Conservation (phyloP, 208 protist genomes). For the Trypanosoma lewisi region DNA sequence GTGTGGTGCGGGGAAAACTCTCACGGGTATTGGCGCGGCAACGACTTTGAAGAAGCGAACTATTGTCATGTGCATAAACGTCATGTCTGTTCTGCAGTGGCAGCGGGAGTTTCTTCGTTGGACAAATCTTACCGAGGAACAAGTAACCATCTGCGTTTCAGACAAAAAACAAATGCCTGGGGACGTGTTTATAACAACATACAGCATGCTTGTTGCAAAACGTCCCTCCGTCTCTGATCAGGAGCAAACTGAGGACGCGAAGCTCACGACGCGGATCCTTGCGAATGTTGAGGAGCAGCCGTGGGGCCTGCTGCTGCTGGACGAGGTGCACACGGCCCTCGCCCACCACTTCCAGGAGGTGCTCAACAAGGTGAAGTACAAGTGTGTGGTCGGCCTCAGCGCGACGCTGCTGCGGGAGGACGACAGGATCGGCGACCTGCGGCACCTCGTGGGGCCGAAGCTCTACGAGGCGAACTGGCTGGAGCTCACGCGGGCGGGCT, state of each 20-base stretch:
- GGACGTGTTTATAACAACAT: conserved; percentile 98
- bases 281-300: conserved; percentile 41
- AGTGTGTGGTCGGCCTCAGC: conserved; percentile 99
- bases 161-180: conserved; percentile 74
- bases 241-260: conserved; percentile 57
- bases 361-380: conserved; percentile 88
- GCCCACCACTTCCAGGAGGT: conserved; percentile 96
- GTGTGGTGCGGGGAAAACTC: conserved; percentile 99
- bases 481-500: conserved; percentile 94
- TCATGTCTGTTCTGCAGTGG: conserved; percentile 97
- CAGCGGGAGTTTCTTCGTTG: conserved; percentile 92
- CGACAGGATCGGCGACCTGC: conserved; percentile 96
- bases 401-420: conserved; percentile 97
- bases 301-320: conserved; percentile 99
- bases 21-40: conserved; percentile 97
- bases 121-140: conserved; percentile 70
- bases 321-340: conserved; percentile 98
- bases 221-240: conserved; percentile 49
- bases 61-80: conserved; percentile 95
- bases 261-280: conserved; percentile 50
- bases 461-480: conserved; percentile 99
- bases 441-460: conserved; percentile 99
- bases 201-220: conserved; percentile 97
- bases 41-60: conserved; percentile 93
- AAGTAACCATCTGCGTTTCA: conserved; percentile 84